Evolutionary conservation across 2,329 filamentous ascomycete genomes (phyloP), one percentile per base, ranked within the genome.

Genomic region (Colletotrichum graminicola): DNA sequence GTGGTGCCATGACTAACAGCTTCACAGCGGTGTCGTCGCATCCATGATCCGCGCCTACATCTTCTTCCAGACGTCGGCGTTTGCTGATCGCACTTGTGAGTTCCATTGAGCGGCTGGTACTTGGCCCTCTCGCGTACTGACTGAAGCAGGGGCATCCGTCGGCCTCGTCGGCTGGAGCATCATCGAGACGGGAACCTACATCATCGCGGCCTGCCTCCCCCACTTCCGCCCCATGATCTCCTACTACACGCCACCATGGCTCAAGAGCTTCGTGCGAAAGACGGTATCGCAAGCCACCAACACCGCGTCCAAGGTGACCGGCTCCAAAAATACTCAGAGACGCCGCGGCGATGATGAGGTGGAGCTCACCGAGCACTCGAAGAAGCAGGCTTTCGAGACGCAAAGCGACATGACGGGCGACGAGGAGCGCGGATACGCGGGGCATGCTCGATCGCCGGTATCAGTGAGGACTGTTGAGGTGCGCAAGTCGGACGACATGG

Each of bases 201-300:
- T 78, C 69, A 74, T 77, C 34, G 75, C 77, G 16, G 74, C 74
- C 36, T 77, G 76, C 55, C 60, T 77, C 21, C 75, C 76, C 0
- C 73, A 74, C 55, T 69, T 77, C 10, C 62, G 67, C 8, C 76
- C 77, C 1, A 72, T 72, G 69, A 72, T 72, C n/a, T 72, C 69
- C 12, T 56, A 72, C 60, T 72, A 72, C 66, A 72, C 65, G 32
- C 69, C 69, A 23, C 54, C 69, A 3, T 72, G 69, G 69, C 65
- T 72, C 32, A 72, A 72, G 66, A 56, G 60, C 47, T 43, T 61
- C 32, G 69, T 61, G 16, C 69, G 66, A 60, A 72, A 64, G 65
- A 72, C 69, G 12, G 12, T 72, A 6, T 64, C 69, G 1, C 59
- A 72, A 2, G 69, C 66, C 39, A 69, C 65, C 32, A 69, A 29